Percentiles rank a stretch among this genome's conserved stretches.
Conservation (phyloP, 441 rosid genomes). For the Mallotus repandus region DNA sequence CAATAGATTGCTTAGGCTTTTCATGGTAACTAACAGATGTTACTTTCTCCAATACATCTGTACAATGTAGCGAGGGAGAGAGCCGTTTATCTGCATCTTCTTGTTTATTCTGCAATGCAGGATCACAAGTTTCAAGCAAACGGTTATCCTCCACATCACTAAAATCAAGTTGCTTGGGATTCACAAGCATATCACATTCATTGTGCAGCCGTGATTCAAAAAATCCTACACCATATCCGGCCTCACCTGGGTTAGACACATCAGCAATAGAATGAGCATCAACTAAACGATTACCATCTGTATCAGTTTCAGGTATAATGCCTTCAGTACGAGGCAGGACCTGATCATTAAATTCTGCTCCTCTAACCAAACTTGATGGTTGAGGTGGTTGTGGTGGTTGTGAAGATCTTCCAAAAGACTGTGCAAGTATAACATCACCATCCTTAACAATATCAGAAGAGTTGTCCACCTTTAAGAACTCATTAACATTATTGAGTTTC, state of each 20-base stretch:
- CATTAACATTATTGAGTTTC: conserved; percentile 7
- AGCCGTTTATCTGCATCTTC: conserved; percentile 25
- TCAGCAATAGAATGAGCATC: conserved; percentile 29
- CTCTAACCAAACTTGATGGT: conserved; percentile 18
- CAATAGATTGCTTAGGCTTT: conserved; percentile 22
- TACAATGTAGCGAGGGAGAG: conserved; percentile 25
- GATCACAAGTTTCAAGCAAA: conserved; percentile 31
- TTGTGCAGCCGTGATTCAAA: conserved; percentile 28
- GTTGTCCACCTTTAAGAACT: conserved; percentile 4
- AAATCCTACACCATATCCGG: conserved; percentile 26
- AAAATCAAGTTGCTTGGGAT: conserved; percentile 52
- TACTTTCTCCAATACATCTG: conserved; percentile 27
- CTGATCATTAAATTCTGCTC: conserved; percentile 26
- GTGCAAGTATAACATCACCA: conserved; percentile 11
- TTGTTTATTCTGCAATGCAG: conserved; percentile 27
- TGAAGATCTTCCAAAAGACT: conserved; percentile 20
- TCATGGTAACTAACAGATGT: conserved; percentile 31
- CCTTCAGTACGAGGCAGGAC: conserved; percentile 24
- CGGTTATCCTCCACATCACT: conserved; percentile 37
- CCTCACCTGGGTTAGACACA: conserved; percentile 28
- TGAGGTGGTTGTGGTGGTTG: conserved; percentile 11
- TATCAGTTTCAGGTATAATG: conserved; percentile 17
- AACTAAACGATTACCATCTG: conserved; percentile 1
- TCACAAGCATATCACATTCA: conserved; percentile 33
- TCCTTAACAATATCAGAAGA: conserved; percentile 16